Conservation (phyloP, 371 early-diverging fungal species). For the Mucor racemosus region DNA sequence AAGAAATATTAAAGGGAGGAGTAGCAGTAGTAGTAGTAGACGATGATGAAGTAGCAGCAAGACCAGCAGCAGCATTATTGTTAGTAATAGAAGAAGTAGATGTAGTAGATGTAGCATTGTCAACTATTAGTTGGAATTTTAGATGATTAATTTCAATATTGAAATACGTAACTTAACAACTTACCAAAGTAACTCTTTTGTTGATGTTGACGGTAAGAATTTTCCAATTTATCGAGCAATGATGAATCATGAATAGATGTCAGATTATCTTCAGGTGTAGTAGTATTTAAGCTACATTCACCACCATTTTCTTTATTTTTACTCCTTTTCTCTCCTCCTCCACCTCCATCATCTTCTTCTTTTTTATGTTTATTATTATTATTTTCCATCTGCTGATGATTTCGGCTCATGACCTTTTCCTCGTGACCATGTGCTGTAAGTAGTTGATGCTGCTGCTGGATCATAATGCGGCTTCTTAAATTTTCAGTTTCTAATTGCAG, state of each 20-base stretch:
- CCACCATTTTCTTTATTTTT: constrained; percentile 8
- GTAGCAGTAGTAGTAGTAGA: constrained; percentile 18
- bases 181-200: constrained; percentile 40
- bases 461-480: constrained; percentile 46
- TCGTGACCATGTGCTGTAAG: constrained; percentile 32
- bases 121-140: not conserved
- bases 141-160: not conserved
- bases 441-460: constrained; percentile 48
- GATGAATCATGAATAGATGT: constrained; percentile 38
- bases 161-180: not conserved
- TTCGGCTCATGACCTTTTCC: constrained; percentile 21
- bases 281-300: not conserved
- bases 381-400: not conserved
- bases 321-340: not conserved
- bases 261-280: constrained; percentile 44
- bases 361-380: constrained; percentile 5
- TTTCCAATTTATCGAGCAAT: constrained; percentile 43
- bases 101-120: constrained; percentile 11
- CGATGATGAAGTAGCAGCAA: constrained; percentile 22
- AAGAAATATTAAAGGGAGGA: constrained; percentile 39
- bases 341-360: not conserved
- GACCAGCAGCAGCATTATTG: constrained; percentile 19
- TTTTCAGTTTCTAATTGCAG: constrained; percentile 46
- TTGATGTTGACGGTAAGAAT: constrained; percentile 30
- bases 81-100: not conserved